phyloP scores from a whole-genome alignment of 148 eudicot species.

The Rheum nobile region DNA sequence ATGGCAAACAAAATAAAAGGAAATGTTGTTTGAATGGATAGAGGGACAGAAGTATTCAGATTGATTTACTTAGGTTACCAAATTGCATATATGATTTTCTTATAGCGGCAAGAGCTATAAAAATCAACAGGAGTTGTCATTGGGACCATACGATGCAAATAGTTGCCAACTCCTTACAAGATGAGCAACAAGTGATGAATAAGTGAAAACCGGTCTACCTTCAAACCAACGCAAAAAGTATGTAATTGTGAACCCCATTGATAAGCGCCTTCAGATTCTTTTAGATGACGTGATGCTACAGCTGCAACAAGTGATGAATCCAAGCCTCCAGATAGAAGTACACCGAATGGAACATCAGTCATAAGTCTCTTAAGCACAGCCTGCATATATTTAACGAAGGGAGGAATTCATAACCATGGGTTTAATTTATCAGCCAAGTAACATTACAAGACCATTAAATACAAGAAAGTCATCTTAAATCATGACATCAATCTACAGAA shows the following conservation, averaged over 20 bases:
- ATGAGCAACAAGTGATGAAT: no score
- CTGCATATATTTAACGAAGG: constrained; percentile 23
- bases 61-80: background rate
- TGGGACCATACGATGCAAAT: background rate
- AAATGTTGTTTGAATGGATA: background rate
- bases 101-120: background rate
- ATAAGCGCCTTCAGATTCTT: constrained; percentile 51
- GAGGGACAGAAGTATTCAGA: background rate
- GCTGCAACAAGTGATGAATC: constrained; percentile 98
- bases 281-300: constrained; percentile 76
- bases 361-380: constrained; percentile 83
- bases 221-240: constrained; percentile 82
- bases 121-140: background rate
- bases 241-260: constrained; percentile 92
- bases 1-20: background rate
- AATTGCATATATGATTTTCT: background rate
- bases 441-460: background rate
- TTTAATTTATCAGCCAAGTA: background rate
- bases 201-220: constrained; percentile 28
- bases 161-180: background rate
- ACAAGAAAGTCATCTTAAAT: background rate
- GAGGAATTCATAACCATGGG: background rate
- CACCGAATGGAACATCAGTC: constrained; percentile 98
- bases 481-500: background rate
- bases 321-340: constrained; percentile 85